Conservation (phyloP, 768 basidiomycete genomes). For the Holtermannia corniformis region DNA sequence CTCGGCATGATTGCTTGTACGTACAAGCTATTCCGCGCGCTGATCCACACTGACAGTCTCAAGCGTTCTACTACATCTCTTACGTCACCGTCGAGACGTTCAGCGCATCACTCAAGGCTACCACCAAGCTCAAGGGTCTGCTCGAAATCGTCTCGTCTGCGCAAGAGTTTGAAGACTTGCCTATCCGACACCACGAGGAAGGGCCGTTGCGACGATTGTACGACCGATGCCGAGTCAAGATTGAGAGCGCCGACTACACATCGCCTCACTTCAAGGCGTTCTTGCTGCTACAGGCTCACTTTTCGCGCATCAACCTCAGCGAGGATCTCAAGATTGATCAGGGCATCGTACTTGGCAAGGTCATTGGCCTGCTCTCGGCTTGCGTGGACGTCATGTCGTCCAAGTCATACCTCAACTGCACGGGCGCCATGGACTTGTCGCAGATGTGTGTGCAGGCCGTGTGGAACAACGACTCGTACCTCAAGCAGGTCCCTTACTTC, state of each 20-base stretch:
- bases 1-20: constrained; percentile 98
- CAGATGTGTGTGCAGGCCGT: constrained; percentile 98
- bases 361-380: constrained; percentile 80
- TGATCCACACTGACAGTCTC: neutral
- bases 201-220: constrained; percentile 74
- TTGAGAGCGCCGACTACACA: constrained; percentile 68
- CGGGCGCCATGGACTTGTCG: constrained; percentile 93
- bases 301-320: constrained; percentile 82
- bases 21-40: constrained; percentile 43
- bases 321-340: constrained; percentile 93
- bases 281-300: constrained; percentile 92
- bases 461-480: constrained; percentile 93
- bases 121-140: constrained; percentile 91
- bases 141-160: constrained; percentile 96
- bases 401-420: constrained; percentile 85
- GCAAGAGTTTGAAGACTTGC: constrained; percentile 88
- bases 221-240: constrained; percentile 92
- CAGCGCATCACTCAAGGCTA: constrained; percentile 85
- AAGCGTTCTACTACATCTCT: constrained; percentile 42
- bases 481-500: constrained; percentile 96
- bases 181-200: constrained; percentile 85
- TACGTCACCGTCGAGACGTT: constrained; percentile 97
- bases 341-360: constrained; percentile 73
- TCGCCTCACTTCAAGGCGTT: constrained; percentile 98
- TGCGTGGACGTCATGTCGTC: constrained; percentile 98